Evolutionary conservation across 805 yeast species (phyloP), one percentile per base, ranked within the genome.

Genomic region (Metschnikowia henanensis): DNA sequence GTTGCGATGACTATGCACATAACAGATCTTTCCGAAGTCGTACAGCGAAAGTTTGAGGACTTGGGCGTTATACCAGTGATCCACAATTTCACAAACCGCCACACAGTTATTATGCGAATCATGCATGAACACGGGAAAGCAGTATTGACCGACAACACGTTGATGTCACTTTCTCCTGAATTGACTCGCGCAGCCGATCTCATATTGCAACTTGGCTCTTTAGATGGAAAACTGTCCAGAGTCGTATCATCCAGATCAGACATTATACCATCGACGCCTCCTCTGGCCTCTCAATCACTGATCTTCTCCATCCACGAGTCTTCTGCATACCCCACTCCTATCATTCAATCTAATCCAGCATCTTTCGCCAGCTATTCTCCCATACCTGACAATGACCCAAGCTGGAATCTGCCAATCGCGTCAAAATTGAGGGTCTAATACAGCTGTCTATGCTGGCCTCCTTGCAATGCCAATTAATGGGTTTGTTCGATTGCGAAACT

Each of bases 61-160:
- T 56, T 77, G 38, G 84, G 84, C 1, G 84, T 79, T 10, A 68
- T 76, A n/a, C 73, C 72, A 15, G 80, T 76, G 16, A 55, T 70
- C 18, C 61, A 60, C 47, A 64, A 62, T 51, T 65, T 60, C 53
- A 31, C 50, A 30, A 57, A 49, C 36, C 43, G 51, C 26, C 49
- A 52, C 35, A 42, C 46, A 9, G 37, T 30, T n/a, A 35, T 41
- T 18, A 39, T 47, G 48, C 54, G 39, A 23, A 38, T 43, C 5
- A 37, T 52, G n/a, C 33, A 41, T 15, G 53, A 52, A 25, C 45
- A 33, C 22, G 55, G 52, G 18, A 33, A 48, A 17, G 23, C 41
- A 13, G 39, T 45, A 16, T 36, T 42, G 36, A 43, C 51, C 8
- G 56, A 45, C 19, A 50, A 43, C 29, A 22, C 41, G 17, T 17